phyloP scores from a whole-genome alignment of 2,329 filamentous ascomycete genomes.

The Botrytis byssoidea region DNA sequence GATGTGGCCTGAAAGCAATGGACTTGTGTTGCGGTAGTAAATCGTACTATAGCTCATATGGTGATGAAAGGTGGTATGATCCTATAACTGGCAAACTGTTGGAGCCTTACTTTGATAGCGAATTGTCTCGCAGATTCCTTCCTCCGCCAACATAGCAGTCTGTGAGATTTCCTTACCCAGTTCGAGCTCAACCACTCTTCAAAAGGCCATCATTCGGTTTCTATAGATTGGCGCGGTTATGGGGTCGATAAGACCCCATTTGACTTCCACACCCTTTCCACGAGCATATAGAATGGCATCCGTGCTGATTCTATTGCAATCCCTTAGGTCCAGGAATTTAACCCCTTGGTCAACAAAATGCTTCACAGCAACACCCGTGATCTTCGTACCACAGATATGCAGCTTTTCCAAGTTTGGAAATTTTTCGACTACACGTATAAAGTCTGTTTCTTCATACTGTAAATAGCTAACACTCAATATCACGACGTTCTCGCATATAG shows the following conservation, averaged over 20 bases:
- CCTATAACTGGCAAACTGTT: background rate
- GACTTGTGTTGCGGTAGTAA: background rate
- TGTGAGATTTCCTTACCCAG: background rate
- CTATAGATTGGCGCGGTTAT: background rate
- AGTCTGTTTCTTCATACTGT: slow-evolving; percentile 24
- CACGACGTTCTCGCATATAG: slow-evolving; percentile 30
- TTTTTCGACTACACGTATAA: slow-evolving; percentile 29
- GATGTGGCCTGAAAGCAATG: background rate
- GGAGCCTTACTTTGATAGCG: background rate
- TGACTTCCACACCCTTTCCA: slow-evolving; percentile 32
- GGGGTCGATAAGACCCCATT: slow-evolving; percentile 22
- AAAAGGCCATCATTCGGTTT: background rate
- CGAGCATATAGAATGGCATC: slow-evolving; percentile 40
- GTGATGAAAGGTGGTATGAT: background rate
- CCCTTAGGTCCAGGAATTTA: slow-evolving; percentile 31
- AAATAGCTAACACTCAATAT: slow-evolving; percentile 29
- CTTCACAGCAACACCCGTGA: slow-evolving; percentile 41
- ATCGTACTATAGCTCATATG: background rate
- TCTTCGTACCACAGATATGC: slow-evolving; percentile 32
- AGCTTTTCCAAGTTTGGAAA: slow-evolving; percentile 35
- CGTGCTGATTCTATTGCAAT: slow-evolving; percentile 30
- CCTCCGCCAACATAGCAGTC: background rate
- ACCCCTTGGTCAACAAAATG: slow-evolving; percentile 36
- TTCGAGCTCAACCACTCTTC: too few relatives aligned
- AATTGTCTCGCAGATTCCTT: background rate